Percentiles rank a stretch among this genome's conserved stretches.
These are phyloP conservation scores for Suzukiozyma palmioleophila DNA, from an alignment of 1,139 yeast genomes.

Conservation along the genomic window DNA sequence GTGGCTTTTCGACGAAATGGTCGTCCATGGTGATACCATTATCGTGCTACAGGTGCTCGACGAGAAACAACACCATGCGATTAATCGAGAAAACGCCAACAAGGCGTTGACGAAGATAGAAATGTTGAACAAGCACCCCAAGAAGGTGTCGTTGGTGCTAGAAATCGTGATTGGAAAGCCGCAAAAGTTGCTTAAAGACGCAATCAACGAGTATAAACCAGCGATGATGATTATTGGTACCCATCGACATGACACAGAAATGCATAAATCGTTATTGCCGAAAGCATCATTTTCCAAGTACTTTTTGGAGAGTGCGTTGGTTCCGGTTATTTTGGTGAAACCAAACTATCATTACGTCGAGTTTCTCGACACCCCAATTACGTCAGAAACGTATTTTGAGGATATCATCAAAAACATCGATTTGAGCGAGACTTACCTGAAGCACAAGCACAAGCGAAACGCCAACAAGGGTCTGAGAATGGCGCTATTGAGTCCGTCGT, in stretches of 20 bases:
- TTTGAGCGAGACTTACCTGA: slow-evolving; percentile 14
- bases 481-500: slow-evolving; percentile 4
- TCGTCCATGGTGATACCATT: slow-evolving; percentile 61
- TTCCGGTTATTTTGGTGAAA: slow-evolving; percentile 66
- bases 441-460: slow-evolving; percentile 14
- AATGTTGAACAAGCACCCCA: slow-evolving; percentile 41
- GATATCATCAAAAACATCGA: slow-evolving; percentile 26
- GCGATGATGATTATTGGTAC: slow-evolving; percentile 64
- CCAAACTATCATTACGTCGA: slow-evolving; percentile 46
- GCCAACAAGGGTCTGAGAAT: slow-evolving; percentile 7
- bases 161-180: slow-evolving; percentile 65
- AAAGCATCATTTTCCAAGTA: slow-evolving; percentile 53
- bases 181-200: slow-evolving; percentile 48
- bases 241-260: slow-evolving; percentile 31
- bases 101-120: slow-evolving; percentile 39
- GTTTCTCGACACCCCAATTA: slow-evolving; percentile 20
- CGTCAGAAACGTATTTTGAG: slow-evolving; percentile 26
- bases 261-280: slow-evolving; percentile 43
- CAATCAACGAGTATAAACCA: slow-evolving; percentile 60
- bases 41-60: slow-evolving; percentile 59
- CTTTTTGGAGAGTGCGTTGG: slow-evolving; percentile 61
- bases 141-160: slow-evolving; percentile 49
- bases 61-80: slow-evolving; percentile 24
- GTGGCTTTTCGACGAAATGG: slow-evolving; percentile 65
- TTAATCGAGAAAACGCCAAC: slow-evolving; percentile 30